Base-by-base conservation (phyloP, 2,329 filamentous ascomycete genomes). In the Fusarium coicis region DNA sequence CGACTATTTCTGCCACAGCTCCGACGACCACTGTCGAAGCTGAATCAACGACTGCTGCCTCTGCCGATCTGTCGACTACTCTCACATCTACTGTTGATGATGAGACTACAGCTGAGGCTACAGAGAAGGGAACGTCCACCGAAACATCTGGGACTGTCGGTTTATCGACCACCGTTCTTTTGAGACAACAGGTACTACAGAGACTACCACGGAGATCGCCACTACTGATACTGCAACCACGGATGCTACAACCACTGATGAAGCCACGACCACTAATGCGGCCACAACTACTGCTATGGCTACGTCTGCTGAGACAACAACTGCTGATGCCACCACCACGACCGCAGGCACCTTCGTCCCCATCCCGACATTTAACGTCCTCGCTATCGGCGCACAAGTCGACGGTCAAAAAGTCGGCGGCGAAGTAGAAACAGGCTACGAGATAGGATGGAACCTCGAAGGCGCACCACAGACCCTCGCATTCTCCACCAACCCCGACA, bases 281-380 rank as follows among this genome's bases (percentile, higher is more conserved):
- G 19, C 14, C 2, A 30, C 44, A n/a, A 32, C 21, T 7, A 30
- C 21, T 18, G 21, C 10, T 1, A 1, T 7, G 2, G 2, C 28
- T 23, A 16, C 21, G 14, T 8, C 21, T 34, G 15, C 47, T 23
- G 47, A 50, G 21, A 50, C 47, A 50, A 34, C 30, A 14, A 50
- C 47, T n/a, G 30, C 47, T 7, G 30, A 23, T 34, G 30, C 21
- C 10, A 18, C 47, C 21, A 50, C 47, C 47, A 34, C 30, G 34
- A 23, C 47, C 3, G 47, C 47, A 14, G 47, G 34, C 16, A 34
- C 10, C 15, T 50, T 50, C 21, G 21, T 3, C 11, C 21, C 47
- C 2, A 34, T 50, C 21, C 47, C 28, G 14, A 50, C 28, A 18
- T 50, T 50, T 21, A 19, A 32, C 19, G 19, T 50, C 10, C 21